A percentile compares a stretch with the other conserved stretches of the same genome.
phyloP scores from a whole-genome alignment of 768 basidiomycete species.

The Podaxis sp. region DNA sequence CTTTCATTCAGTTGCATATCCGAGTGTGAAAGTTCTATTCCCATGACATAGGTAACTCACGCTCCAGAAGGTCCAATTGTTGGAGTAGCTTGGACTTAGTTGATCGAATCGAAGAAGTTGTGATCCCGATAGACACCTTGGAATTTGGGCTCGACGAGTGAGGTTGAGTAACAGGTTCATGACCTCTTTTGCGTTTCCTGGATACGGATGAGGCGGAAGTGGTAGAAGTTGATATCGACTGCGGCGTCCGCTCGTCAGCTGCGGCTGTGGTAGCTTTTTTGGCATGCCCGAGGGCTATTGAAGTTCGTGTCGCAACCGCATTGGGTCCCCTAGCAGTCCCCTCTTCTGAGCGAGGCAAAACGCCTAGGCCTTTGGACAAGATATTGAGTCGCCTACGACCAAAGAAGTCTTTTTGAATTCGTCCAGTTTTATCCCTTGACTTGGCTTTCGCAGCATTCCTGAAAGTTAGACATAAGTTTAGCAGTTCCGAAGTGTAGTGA shows the following conservation, averaged over 20 bases:
- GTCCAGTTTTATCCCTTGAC: slow-evolving; percentile 52
- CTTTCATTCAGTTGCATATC: slow-evolving; percentile 2
- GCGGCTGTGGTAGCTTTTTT: not conserved
- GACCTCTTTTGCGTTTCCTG: not conserved
- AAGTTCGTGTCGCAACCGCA: not conserved
- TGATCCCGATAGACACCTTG: slow-evolving; percentile 17
- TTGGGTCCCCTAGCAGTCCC: slow-evolving; percentile 8
- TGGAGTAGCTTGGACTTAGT: slow-evolving; percentile 37
- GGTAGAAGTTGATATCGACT: slow-evolving; percentile 24
- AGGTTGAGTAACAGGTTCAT: not conserved
- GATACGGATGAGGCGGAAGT: not conserved
- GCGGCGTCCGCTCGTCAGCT: not conserved
- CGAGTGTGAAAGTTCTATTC: not conserved
- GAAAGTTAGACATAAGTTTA: not conserved
- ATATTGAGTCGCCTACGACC: slow-evolving; percentile 57
- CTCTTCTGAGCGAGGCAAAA: slow-evolving; percentile 13
- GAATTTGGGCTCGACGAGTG: not conserved
- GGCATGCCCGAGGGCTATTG: slow-evolving; percentile 31
- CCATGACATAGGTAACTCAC: slow-evolving; percentile 28
- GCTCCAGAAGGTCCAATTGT: slow-evolving; percentile 40
- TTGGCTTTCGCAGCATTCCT: slow-evolving; percentile 62
- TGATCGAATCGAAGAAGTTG: slow-evolving; percentile 18
- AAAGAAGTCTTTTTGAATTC: slow-evolving; percentile 60
- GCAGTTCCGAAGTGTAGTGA: not conserved
- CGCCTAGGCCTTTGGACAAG: slow-evolving; percentile 38